These are phyloP conservation scores for Ballota nigra DNA, from an alignment of 257 asterid genomes.

Conservation along the genomic window DNA sequence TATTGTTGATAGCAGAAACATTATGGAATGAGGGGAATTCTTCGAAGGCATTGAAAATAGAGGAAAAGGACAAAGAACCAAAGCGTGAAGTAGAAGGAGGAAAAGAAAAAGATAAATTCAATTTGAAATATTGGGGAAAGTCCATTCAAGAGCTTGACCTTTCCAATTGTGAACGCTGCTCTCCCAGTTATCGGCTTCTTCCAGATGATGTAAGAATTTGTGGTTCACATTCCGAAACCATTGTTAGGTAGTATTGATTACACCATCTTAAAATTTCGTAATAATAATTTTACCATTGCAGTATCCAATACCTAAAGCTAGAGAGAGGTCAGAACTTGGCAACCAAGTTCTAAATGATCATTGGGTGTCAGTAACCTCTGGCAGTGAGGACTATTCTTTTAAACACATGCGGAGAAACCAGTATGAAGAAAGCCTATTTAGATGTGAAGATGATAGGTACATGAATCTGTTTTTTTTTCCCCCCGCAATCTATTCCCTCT, in stretches of 20 bases:
- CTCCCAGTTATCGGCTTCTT: slow-evolving; percentile 96
- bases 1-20: slow-evolving; percentile 48
- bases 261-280: slow-evolving; percentile 2
- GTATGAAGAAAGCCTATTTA: slow-evolving; percentile 54
- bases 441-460: slow-evolving; percentile 64
- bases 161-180: slow-evolving; percentile 69
- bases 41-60: slow-evolving; percentile 56
- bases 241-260: neutral
- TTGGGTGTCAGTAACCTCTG: slow-evolving; percentile 98
- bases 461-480: neutral
- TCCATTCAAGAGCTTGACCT: slow-evolving; percentile 98
- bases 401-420: slow-evolving; percentile 62
- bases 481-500: neutral
- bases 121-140: slow-evolving; percentile 83
- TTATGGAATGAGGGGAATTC: slow-evolving; percentile 68
- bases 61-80: slow-evolving; percentile 70
- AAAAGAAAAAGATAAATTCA: slow-evolving; percentile 75
- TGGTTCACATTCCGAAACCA: slow-evolving; percentile 15
- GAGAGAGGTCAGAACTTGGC: slow-evolving; percentile 88
- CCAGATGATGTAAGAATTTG: slow-evolving; percentile 76
- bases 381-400: slow-evolving; percentile 64
- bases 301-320: slow-evolving; percentile 84
- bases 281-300: slow-evolving; percentile 31
- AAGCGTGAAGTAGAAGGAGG: slow-evolving; percentile 75
- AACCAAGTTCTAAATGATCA: slow-evolving; percentile 74